Evolutionary conservation across 139 green algal species (phyloP).

Genomic region (Closterium sp.): DNA sequence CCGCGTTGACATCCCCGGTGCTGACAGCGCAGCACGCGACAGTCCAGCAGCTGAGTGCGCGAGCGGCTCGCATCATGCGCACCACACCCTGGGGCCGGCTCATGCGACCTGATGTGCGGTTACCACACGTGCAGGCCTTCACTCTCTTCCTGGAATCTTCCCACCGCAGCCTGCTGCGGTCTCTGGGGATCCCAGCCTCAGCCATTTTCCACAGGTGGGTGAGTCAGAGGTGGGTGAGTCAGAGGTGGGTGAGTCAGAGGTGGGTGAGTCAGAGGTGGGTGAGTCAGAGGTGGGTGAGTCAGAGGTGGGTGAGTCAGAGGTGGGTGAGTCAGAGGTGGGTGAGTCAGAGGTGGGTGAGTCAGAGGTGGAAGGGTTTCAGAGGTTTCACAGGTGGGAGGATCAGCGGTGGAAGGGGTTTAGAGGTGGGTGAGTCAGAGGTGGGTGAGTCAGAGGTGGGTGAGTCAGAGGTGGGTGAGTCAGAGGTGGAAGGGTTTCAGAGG

Average conservation of each 20-base stretch:
- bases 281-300: background rate
- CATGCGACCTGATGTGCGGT: background rate
- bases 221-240: background rate
- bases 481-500: too few species aligned
- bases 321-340: background rate
- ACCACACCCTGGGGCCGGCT: background rate
- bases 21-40: background rate
- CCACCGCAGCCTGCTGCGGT: background rate
- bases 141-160: background rate
- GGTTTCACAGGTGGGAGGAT: background rate
- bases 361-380: too few species aligned
- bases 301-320: background rate
- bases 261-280: background rate
- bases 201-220: background rate
- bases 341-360: background rate
- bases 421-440: background rate
- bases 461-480: background rate
- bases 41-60: background rate
- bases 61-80: background rate
- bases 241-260: background rate
- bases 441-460: background rate
- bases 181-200: background rate
- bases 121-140: background rate
- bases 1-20: too few species aligned
- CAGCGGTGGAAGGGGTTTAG: too few species aligned